A percentile compares a stretch with the other conserved stretches of the same genome.
Conservation (phyloP, 2,329 filamentous ascomycete species). For the Xylariaceae sp. region DNA sequence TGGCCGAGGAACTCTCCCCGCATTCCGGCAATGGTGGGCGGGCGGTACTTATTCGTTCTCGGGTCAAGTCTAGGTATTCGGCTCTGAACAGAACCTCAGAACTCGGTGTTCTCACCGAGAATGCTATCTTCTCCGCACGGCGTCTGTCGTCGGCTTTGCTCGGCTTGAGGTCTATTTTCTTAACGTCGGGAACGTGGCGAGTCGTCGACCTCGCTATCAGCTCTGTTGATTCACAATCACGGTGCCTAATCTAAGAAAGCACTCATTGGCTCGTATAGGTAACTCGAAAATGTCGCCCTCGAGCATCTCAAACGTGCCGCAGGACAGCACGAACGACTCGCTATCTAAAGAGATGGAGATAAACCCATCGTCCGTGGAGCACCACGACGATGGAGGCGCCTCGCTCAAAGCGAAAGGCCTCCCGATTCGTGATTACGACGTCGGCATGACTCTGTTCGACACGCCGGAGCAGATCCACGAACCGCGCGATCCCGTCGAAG, state of each 20-base stretch:
- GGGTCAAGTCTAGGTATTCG: background rate
- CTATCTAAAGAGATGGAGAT: slow-evolving; percentile 14
- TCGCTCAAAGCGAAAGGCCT: slow-evolving; percentile 1
- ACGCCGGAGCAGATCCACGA: slow-evolving; percentile 31
- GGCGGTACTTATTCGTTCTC: background rate
- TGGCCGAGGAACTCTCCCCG: background rate
- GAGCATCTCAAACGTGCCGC: background rate
- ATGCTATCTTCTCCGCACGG: background rate
- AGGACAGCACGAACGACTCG: background rate
- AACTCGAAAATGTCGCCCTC: background rate
- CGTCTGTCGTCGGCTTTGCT: background rate
- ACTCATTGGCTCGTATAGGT: too few relatives aligned
- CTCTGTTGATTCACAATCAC: too few relatives aligned
- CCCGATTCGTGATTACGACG: slow-evolving; percentile 22
- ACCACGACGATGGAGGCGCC: slow-evolving; percentile 9
- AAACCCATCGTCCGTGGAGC: slow-evolving; percentile 3
- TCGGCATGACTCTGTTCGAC: slow-evolving; percentile 30
- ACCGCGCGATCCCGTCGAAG: slow-evolving; percentile 25
- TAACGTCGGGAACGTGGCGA: too few relatives aligned
- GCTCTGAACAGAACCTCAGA: background rate
- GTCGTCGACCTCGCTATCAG: too few relatives aligned
- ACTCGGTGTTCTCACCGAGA: background rate
- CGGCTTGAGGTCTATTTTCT: background rate
- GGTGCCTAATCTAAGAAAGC: too few relatives aligned
- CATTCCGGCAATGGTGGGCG: background rate